These are phyloP conservation scores for Trichoderma oligosporum DNA, from an alignment of 2,329 filamentous ascomycete genomes.

Conservation along the genomic window DNA sequence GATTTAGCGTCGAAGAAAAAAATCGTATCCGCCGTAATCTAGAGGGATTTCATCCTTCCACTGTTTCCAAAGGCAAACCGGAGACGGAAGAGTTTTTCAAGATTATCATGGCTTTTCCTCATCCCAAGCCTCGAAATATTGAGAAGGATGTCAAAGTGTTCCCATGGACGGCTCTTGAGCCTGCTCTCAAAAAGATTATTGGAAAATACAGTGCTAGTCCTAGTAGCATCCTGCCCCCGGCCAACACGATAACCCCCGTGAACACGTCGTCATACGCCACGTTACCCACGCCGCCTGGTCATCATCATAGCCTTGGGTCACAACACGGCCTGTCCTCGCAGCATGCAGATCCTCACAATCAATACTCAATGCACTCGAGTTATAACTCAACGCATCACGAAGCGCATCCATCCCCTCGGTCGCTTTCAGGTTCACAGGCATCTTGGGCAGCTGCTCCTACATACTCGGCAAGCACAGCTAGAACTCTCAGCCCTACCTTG, in stretches of 20 bases:
- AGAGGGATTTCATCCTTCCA: conserved; percentile 87
- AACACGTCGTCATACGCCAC: conserved; percentile 40
- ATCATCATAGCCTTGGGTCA: conserved; percentile 32
- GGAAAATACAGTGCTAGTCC: conserved; percentile 76
- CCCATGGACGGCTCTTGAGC: conserved; percentile 84
- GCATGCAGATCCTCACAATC: conserved; percentile 33
- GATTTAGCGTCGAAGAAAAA: conserved; percentile 96
- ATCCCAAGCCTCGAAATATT: conserved; percentile 93
- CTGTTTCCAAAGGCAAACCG: conserved; percentile 85
- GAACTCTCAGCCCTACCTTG: conserved; percentile 42
- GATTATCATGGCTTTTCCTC: conserved; percentile 95
- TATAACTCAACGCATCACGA: conserved; percentile 39
- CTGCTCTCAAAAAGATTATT: conserved; percentile 95
- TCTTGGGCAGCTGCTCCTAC: conserved; percentile 43
- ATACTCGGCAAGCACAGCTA: conserved; percentile 34
- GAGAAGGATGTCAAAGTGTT: conserved; percentile 99
- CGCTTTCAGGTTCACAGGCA: conserved; percentile 45
- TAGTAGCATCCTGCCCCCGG: conserved; percentile 36
- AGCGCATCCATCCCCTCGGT: conserved; percentile 50
- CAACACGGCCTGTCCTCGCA: conserved; percentile 30
- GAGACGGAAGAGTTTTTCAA: conserved; percentile 99
- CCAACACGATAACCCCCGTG: conserved; percentile 41
- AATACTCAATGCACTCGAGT: conserved; percentile 41
- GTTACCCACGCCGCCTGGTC: conserved; percentile 46
- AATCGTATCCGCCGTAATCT: conserved; percentile 94